These are phyloP conservation scores for Pinus albicaulis DNA, from an alignment of 75 land plant species.

Conservation along the genomic window DNA sequence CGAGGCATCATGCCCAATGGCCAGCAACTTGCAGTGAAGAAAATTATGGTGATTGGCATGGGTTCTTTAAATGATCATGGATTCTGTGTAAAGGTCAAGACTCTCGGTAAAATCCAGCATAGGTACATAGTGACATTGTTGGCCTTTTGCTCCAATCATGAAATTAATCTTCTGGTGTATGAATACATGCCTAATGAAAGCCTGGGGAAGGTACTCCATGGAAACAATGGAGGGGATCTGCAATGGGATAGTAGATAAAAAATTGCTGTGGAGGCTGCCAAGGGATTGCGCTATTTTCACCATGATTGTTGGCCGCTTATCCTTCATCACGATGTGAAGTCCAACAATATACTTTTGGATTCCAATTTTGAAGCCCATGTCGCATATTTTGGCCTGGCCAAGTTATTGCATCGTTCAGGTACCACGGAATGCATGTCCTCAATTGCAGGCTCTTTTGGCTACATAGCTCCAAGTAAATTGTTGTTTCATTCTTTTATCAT, in stretches of 20 bases:
- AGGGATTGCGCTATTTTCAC: constrained; percentile 69
- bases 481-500: too few relatives aligned
- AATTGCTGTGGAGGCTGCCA: constrained; percentile 64
- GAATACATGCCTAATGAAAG: constrained; percentile 75
- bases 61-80: constrained; percentile 51
- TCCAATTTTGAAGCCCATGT: constrained; percentile 71
- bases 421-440: constrained; percentile 70
- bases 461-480: constrained; percentile 75
- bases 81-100: constrained; percentile 62
- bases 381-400: constrained; percentile 64
- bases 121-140: constrained; percentile 64
- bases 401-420: constrained; percentile 52
- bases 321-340: constrained; percentile 69
- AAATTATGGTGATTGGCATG: constrained; percentile 32
- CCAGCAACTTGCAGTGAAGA: constrained; percentile 74
- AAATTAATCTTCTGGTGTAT: constrained; percentile 62
- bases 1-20: constrained; percentile 63
- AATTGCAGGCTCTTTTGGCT: constrained; percentile 80
- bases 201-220: constrained; percentile 68
- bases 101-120: constrained; percentile 72
- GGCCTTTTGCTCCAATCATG: constrained; percentile 65
- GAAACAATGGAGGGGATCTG: constrained; percentile 52
- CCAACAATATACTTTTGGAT: constrained; percentile 70
- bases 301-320: constrained; percentile 79
- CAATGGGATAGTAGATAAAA: constrained; percentile 62